Evolutionary conservation across 768 basidiomycete genomes (phyloP).

Genomic region (Epithele typhae): DNA sequence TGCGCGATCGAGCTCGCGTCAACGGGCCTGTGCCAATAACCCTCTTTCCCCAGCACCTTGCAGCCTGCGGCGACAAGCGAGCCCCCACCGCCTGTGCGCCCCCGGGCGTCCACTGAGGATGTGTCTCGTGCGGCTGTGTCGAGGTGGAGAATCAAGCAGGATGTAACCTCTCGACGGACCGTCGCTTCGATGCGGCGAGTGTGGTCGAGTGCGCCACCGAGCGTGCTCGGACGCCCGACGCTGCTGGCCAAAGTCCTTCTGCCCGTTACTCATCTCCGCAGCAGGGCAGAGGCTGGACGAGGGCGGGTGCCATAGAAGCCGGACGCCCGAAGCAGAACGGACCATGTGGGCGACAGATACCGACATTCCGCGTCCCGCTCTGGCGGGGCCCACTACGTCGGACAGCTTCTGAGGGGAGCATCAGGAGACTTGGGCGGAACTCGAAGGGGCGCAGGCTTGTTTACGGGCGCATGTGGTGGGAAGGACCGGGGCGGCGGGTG

Average conservation of each 20-base stretch:
- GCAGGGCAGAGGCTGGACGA: constrained; percentile 12
- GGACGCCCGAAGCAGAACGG: constrained; percentile 15
- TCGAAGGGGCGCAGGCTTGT: constrained; percentile 14
- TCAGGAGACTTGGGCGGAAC: constrained; percentile 18
- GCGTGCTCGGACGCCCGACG: too few species aligned
- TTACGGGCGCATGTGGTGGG: constrained; percentile 17
- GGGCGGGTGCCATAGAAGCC: constrained; percentile 18
- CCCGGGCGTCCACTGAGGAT: background rate
- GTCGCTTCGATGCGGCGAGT: too few species aligned
- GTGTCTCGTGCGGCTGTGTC: background rate
- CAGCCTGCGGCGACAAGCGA: too few species aligned
- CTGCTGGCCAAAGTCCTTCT: too few species aligned
- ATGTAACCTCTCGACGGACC: too few species aligned
- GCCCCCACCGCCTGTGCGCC: too few species aligned
- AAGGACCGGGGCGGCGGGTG: constrained; percentile 1
- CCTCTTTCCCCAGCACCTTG: too few species aligned
- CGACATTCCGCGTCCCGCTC: constrained; percentile 10
- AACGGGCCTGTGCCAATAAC: too few species aligned
- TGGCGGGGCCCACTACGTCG: constrained; percentile 14
- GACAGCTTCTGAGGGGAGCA: constrained; percentile 18
- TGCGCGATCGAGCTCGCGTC: too few species aligned
- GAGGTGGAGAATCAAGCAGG: background rate
- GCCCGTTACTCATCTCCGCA: constrained; percentile 18
- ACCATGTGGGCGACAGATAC: constrained; percentile 22
- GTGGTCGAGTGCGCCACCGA: too few species aligned